A percentile compares a stretch with the other conserved stretches of the same genome.
Conservation (phyloP, 2,329 filamentous ascomycete species). For the Chaetomiaceae sp. region DNA sequence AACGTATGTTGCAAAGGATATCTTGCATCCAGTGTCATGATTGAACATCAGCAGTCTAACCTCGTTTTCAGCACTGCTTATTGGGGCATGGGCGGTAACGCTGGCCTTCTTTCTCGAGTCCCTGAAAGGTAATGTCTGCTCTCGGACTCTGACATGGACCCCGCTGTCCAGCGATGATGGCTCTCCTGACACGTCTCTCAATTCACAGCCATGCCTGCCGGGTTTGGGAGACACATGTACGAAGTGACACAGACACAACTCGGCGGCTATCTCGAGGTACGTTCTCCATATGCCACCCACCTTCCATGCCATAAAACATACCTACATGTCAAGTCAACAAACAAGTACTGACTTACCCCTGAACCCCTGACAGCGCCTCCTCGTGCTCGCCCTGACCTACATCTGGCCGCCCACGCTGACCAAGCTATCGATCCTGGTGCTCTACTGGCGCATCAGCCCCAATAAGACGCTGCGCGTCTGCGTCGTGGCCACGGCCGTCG, state of each 20-base stretch:
- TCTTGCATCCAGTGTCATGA: too few relatives aligned
- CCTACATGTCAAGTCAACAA: too few relatives aligned
- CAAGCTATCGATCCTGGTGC: conserved; percentile 1
- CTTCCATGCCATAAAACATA: too few relatives aligned
- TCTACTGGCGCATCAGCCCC: conserved; percentile 7
- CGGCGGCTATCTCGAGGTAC: conserved; percentile 2
- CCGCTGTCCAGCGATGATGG: too few relatives aligned
- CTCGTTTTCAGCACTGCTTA: not conserved
- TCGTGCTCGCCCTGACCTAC: conserved; percentile 1
- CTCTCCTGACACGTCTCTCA: too few relatives aligned
- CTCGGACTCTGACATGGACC: too few relatives aligned
- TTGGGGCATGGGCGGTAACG: not conserved
- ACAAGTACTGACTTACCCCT: too few relatives aligned
- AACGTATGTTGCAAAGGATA: not conserved
- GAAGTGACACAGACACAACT: conserved; percentile 1
- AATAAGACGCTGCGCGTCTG: not conserved
- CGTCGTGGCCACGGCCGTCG: not conserved
- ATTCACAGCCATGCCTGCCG: conserved; percentile 2
- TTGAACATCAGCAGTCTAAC: not conserved
- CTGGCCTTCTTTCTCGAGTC: conserved; percentile 4
- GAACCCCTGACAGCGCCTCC: too few relatives aligned
- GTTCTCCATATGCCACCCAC: too few relatives aligned
- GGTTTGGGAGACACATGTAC: conserved; percentile 2
- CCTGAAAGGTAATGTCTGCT: not conserved
- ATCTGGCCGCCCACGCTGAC: conserved; percentile 6